Percentiles rank a stretch among this genome's conserved stretches.
Conservation (phyloP, 106 monocot genomes). For the Dendrobium huoshanense region DNA sequence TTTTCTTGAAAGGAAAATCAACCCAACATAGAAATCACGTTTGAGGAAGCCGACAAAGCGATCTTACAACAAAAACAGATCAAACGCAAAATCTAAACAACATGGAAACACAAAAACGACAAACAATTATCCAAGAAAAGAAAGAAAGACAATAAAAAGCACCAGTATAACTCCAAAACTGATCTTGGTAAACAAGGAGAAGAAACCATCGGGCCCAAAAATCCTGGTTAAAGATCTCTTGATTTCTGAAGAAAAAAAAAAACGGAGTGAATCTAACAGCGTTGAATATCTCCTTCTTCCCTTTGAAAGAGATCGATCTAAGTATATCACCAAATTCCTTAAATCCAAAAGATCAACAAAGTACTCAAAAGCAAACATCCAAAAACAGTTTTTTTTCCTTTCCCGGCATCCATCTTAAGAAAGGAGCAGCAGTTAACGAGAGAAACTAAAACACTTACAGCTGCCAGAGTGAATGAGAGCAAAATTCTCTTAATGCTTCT, state of each 20-base stretch:
- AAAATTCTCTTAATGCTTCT: neutral
- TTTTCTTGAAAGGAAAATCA: neutral
- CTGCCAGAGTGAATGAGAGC: neutral
- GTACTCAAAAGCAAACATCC: neutral
- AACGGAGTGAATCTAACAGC: neutral
- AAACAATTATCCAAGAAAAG: neutral
- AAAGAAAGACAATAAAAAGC: neutral
- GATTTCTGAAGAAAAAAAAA: neutral
- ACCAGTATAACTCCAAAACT: neutral
- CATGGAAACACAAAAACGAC: neutral
- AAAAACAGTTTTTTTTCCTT: neutral
- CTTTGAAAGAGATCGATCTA: neutral
- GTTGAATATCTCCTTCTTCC: neutral
- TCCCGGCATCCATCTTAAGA: neutral
- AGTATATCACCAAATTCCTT: neutral
- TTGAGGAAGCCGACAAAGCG: neutral
- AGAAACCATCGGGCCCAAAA: neutral
- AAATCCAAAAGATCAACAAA: neutral
- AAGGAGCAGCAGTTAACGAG: neutral
- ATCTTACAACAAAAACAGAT: conserved; percentile 3
- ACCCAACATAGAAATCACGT: neutral
- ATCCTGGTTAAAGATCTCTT: neutral
- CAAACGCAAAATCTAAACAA: neutral
- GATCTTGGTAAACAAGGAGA: neutral
- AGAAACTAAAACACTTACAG: neutral